phyloP scores from a whole-genome alignment of 805 yeast genomes.

The Starmerella bacillaris region DNA sequence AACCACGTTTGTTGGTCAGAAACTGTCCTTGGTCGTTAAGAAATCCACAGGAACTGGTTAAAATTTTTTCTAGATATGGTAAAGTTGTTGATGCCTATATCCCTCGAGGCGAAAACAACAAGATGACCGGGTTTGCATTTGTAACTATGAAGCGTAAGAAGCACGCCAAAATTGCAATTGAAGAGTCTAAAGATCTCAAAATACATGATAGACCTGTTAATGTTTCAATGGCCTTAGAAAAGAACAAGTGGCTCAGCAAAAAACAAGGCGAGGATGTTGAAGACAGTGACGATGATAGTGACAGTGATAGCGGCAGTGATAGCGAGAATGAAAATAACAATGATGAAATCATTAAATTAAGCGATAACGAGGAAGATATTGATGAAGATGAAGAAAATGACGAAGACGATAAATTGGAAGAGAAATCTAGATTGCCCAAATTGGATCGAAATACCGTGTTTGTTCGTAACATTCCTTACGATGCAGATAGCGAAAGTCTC shows the following conservation, averaged over 20 bases:
- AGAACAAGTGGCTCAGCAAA: constrained; percentile 54
- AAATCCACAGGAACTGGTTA: constrained; percentile 51
- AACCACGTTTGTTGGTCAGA: constrained; percentile 72
- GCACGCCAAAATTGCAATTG: constrained; percentile 67
- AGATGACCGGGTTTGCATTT: constrained; percentile 88
- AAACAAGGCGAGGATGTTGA: constrained; percentile 28
- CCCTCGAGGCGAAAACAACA: constrained; percentile 74
- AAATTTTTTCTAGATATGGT: constrained; percentile 59
- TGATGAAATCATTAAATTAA: constrained; percentile 21
- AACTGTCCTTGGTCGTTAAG: constrained; percentile 94
- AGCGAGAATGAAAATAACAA: constrained; percentile 24
- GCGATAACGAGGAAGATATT: constrained; percentile 26
- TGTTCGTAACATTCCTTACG: constrained; percentile 86
- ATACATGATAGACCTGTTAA: constrained; percentile 84
- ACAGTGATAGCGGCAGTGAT: constrained; percentile 8
- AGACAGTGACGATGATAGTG: constrained; percentile 26
- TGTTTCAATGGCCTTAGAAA: constrained; percentile 84
- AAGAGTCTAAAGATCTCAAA: constrained; percentile 52
- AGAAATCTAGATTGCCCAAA: constrained; percentile 19
- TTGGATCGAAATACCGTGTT: constrained; percentile 39
- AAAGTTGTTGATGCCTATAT: constrained; percentile 75
- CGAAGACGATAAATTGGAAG: constrained; percentile 25
- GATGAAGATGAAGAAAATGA: constrained; percentile 18
- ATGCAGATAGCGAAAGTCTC: constrained; percentile 66
- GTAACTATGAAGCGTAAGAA: constrained; percentile 68